phyloP scores from a whole-genome alignment of 768 basidiomycete species.

The Royoungia palumana region DNA sequence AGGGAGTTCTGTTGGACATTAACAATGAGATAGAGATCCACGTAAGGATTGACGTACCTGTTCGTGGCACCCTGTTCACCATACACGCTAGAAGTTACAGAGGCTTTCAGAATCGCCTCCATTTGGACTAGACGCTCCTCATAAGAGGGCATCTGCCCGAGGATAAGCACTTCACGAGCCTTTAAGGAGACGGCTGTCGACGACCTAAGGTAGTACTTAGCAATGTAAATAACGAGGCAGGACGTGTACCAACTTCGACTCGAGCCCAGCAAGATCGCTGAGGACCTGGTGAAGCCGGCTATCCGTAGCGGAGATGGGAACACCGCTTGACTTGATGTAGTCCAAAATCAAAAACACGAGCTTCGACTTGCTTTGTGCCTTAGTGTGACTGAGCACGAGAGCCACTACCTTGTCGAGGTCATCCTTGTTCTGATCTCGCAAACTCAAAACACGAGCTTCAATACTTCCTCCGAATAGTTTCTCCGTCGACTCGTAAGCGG shows the following conservation, averaged over 20 bases:
- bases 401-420: no score
- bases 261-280: slow-evolving; percentile 78
- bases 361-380: slow-evolving; percentile 89
- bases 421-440: slow-evolving; percentile 91
- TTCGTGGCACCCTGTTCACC: slow-evolving; percentile 72
- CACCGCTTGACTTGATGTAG: slow-evolving; percentile 77
- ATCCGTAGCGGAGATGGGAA: slow-evolving; percentile 81
- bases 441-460: slow-evolving; percentile 83
- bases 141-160: slow-evolving; percentile 94
- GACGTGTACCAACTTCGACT: slow-evolving; percentile 87
- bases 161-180: slow-evolving; percentile 95
- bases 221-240: no score
- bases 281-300: slow-evolving; percentile 72
- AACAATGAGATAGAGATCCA: background rate
- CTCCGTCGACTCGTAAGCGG: no score
- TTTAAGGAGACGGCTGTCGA: slow-evolving; percentile 91
- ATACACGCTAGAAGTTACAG: slow-evolving; percentile 84
- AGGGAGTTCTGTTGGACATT: slow-evolving; percentile 59
- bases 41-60: slow-evolving; percentile 40
- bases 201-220: slow-evolving; percentile 48
- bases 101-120: slow-evolving; percentile 87
- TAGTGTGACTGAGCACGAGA: slow-evolving; percentile 97
- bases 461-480: slow-evolving; percentile 92
- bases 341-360: slow-evolving; percentile 84
- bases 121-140: slow-evolving; percentile 93